Evolutionary conservation across 2,329 filamentous ascomycete species (phyloP).

Genomic region (Penicillium freii): DNA sequence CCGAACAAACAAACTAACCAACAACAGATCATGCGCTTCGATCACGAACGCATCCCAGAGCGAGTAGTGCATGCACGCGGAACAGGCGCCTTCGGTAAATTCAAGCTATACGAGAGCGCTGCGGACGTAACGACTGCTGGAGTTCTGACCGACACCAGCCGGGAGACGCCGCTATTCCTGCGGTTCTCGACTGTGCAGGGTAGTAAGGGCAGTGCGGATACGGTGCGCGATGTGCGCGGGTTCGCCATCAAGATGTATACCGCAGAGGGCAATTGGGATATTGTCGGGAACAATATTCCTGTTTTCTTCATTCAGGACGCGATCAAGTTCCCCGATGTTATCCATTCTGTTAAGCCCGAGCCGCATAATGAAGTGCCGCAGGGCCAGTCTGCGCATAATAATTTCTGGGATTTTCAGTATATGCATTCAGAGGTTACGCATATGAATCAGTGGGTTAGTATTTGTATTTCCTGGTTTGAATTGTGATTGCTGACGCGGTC

Average conservation of each 20-base stretch:
- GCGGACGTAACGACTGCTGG: constrained; percentile 62
- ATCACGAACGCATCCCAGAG: constrained; percentile 70
- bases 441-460: constrained; percentile 35
- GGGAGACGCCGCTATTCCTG: constrained; percentile 64
- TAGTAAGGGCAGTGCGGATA: constrained; percentile 73
- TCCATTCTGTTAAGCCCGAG: constrained; percentile 44
- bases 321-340: constrained; percentile 42
- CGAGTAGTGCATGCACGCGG: constrained; percentile 67
- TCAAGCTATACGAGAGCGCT: constrained; percentile 63
- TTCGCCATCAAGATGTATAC: constrained; percentile 80
- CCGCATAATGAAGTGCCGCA: constrained; percentile 49
- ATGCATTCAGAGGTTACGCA: constrained; percentile 35
- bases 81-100: constrained; percentile 64
- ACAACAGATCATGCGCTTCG: constrained; percentile 60
- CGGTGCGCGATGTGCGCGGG: constrained; percentile 77
- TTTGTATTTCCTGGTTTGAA: background rate
- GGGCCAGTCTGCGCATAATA: constrained; percentile 49
- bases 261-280: constrained; percentile 68
- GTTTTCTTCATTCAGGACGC: constrained; percentile 46
- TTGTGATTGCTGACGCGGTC: background rate
- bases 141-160: constrained; percentile 66
- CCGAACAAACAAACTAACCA: background rate
- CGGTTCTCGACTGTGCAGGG: constrained; percentile 78
- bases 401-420: constrained; percentile 50
- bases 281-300: constrained; percentile 44